A percentile compares a stretch with the other conserved stretches of the same genome.
These are phyloP conservation scores for Penicillium hesseltinei DNA, from an alignment of 2,329 filamentous ascomycete species.

Conservation along the genomic window DNA sequence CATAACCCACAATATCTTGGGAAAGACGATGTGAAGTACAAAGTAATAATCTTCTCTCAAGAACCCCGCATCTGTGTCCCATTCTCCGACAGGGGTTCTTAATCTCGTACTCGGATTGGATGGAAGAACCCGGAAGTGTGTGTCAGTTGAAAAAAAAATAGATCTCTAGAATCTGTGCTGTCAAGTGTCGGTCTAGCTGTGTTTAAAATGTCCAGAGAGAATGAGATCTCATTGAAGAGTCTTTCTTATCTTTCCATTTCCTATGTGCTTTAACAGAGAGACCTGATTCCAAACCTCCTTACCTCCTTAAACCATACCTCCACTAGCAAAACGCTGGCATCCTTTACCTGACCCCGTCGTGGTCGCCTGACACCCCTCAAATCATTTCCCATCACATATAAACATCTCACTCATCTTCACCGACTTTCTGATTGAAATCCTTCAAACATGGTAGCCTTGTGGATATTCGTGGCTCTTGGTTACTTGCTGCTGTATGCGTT, in stretches of 20 bases:
- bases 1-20: not conserved
- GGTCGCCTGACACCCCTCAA: not conserved
- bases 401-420: conserved; percentile 1
- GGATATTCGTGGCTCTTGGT: conserved; percentile 36
- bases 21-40: not conserved
- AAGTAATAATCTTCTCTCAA: not conserved
- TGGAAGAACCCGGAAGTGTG: conserved; percentile 18
- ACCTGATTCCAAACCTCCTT: not conserved
- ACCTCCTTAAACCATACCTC: not conserved
- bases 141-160: not conserved
- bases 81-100: conserved; percentile 4
- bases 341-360: not conserved
- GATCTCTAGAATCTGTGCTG: not conserved
- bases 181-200: conserved; percentile 15
- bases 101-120: conserved; percentile 21
- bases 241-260: not conserved
- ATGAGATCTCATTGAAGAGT: not conserved
- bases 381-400: not conserved
- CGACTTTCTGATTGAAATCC: not conserved
- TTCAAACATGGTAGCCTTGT: conserved; percentile 29
- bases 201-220: conserved; percentile 15
- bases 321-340: not conserved
- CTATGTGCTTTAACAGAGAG: not conserved
- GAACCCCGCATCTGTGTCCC: conserved; percentile 19
- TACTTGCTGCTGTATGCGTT: conserved; percentile 39